Evolutionary conservation across 2,329 filamentous ascomycete species (phyloP).

Genomic region (Xylaria sp.): DNA sequence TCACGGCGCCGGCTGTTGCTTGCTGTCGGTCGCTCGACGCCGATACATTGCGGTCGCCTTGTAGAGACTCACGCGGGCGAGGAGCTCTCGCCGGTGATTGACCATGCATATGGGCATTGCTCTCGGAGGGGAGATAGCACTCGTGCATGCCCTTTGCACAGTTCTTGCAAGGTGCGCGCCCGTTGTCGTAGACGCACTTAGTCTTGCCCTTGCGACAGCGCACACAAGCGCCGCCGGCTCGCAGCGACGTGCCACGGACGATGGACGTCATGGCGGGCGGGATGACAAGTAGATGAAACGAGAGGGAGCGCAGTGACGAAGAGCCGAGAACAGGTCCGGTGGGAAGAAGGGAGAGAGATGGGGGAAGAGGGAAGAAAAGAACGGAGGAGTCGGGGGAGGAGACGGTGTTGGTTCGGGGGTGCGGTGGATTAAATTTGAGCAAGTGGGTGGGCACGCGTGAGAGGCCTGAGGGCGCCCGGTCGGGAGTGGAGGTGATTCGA

Average conservation of each 20-base stretch:
- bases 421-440: slow-evolving; percentile 49
- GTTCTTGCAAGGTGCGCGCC: slow-evolving; percentile 71
- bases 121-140: slow-evolving; percentile 71
- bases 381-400: slow-evolving; percentile 48
- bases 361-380: slow-evolving; percentile 42
- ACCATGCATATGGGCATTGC: slow-evolving; percentile 68
- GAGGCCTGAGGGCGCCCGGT: slow-evolving; percentile 45
- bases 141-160: slow-evolving; percentile 73
- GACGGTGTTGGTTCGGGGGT: slow-evolving; percentile 49
- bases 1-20: slow-evolving; percentile 56
- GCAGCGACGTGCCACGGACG: slow-evolving; percentile 68
- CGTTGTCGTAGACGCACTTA: slow-evolving; percentile 72
- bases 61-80: slow-evolving; percentile 64
- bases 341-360: slow-evolving; percentile 39
- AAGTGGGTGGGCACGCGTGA: slow-evolving; percentile 40
- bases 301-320: slow-evolving; percentile 30
- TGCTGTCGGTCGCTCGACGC: slow-evolving; percentile 58
- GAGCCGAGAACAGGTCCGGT: slow-evolving; percentile 47
- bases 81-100: slow-evolving; percentile 67
- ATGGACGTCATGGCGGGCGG: slow-evolving; percentile 57
- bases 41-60: slow-evolving; percentile 62
- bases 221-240: slow-evolving; percentile 70
- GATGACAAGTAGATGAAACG: background rate
- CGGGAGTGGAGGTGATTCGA: slow-evolving; percentile 48
- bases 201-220: slow-evolving; percentile 73